Evolutionary conservation across 2,329 filamentous ascomycete species (phyloP), one percentile per base, ranked within the genome.

Genomic region (Apiospora sp.): DNA sequence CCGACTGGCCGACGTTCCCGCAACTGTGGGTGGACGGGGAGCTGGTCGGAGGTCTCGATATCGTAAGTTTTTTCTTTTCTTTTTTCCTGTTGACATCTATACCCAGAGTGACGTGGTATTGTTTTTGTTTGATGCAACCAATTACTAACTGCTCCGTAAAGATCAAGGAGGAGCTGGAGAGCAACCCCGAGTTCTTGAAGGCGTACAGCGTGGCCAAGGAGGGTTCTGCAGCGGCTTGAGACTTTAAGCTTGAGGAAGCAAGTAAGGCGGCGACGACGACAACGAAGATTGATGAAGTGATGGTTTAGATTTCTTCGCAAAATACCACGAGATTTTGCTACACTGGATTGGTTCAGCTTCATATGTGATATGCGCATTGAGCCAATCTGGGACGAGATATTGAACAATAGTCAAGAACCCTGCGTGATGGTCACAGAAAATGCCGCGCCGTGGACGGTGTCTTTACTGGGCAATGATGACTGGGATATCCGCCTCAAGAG

Each of bases 1-100:
- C 95, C n/a, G 96, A 98, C 75, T 99, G 96, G 96, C 96, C 96
- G 13, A 99, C 96, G 0, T 99, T 94, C 84, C 96, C 96, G 27
- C 96, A 99, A 83, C 86, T 99, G 75, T 99, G 96, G 92, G 91
- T 97, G 16, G 90, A 92, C 73, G 96, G 96, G 19, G 95, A 98
- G 82, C 86, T 99, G 69, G 92, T 98, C 30, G 96, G 96, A 73
- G 96, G 96, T 1, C 85, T 99, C 78, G 96, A 99, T 82, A 99
- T 99, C 84, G 96, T 98, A 86, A 88, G 94, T 86, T 75, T 67
- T n/a, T 41, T 13, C 41, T 12, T 4, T 22, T n/a, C 30, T 10
- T 10, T 5, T 54, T 30, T 67, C 27, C 61, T 5, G 44, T 64
- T 30, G 27, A 30, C 27, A 8, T 5, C 14, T 12, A 37, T 22